Evolutionary conservation across 1,284 basidiomycete species (phyloP).

Genomic region (Melampsora americana): DNA sequence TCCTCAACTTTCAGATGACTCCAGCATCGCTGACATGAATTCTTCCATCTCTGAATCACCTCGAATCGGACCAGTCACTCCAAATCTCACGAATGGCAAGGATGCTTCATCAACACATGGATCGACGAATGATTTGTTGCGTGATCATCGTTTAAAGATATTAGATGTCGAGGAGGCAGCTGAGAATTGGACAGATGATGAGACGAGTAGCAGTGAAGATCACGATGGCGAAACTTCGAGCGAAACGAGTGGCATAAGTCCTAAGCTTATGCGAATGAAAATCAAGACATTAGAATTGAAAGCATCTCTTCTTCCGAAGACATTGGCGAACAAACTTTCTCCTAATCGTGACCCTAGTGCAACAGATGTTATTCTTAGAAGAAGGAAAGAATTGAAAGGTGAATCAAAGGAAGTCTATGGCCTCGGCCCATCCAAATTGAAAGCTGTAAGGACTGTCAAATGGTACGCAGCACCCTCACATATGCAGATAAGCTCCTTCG

Average conservation of each 20-base stretch:
- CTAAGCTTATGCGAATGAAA: slow-evolving; percentile 1
- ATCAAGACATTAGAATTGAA: neutral
- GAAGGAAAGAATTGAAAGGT: slow-evolving; percentile 6
- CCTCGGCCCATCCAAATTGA: neutral
- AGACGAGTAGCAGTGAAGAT: neutral
- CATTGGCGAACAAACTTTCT: too few relatives aligned
- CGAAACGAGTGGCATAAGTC: neutral
- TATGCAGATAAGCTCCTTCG: neutral
- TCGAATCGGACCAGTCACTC: neutral
- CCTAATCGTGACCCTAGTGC: neutral
- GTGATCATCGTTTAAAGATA: neutral
- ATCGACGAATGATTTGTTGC: neutral
- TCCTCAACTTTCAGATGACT: neutral
- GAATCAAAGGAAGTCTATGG: slow-evolving; percentile 1
- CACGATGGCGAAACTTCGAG: neutral
- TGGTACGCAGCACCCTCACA: neutral
- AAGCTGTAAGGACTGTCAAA: slow-evolving; percentile 6
- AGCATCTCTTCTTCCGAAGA: neutral
- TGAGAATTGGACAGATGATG: slow-evolving; percentile 3
- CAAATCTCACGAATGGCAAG: neutral
- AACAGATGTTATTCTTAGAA: neutral
- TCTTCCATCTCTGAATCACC: neutral
- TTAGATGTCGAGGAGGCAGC: neutral
- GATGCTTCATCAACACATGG: neutral
- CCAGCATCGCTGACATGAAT: neutral